phyloP scores from a whole-genome alignment of 768 basidiomycete species.

The Kwoniella botswanensis region DNA sequence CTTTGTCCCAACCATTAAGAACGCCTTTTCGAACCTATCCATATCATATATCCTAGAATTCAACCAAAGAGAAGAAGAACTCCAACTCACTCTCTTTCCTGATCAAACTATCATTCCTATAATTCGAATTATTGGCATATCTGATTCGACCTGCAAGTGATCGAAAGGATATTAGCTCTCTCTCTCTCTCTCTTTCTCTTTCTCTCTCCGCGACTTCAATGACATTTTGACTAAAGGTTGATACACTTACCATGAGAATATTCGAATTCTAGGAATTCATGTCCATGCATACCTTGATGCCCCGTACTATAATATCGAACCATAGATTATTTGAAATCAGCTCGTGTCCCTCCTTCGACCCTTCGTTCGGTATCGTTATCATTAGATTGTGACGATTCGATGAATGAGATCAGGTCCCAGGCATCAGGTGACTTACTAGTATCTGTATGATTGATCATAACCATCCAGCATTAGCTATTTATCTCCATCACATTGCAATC shows the following conservation, averaged over 20 bases:
- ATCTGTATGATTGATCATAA: no score
- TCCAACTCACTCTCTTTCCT: slow-evolving; percentile 84
- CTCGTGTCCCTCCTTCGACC: neutral
- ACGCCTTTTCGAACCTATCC: neutral
- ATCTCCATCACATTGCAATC: neutral
- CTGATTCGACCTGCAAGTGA: slow-evolving; percentile 67
- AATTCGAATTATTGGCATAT: slow-evolving; percentile 99
- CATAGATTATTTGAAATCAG: slow-evolving; percentile 1
- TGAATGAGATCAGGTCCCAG: no score
- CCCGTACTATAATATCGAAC: slow-evolving; percentile 70
- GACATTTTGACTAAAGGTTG: no score
- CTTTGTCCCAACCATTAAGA: no score
- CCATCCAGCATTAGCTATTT: no score
- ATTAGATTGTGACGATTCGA: no score
- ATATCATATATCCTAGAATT: neutral
- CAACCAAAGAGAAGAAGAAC: neutral
- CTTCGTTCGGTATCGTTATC: neutral
- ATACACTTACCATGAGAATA: slow-evolving; percentile 76
- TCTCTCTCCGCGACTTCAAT: neutral
- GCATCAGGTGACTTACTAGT: no score
- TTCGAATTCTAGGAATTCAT: slow-evolving; percentile 98
- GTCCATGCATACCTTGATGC: slow-evolving; percentile 97
- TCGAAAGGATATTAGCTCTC: neutral
- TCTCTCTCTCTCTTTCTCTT: neutral
- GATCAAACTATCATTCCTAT: slow-evolving; percentile 95